Conservation (phyloP, 2,329 filamentous ascomycete species). For the Trichophyton equinum region DNA sequence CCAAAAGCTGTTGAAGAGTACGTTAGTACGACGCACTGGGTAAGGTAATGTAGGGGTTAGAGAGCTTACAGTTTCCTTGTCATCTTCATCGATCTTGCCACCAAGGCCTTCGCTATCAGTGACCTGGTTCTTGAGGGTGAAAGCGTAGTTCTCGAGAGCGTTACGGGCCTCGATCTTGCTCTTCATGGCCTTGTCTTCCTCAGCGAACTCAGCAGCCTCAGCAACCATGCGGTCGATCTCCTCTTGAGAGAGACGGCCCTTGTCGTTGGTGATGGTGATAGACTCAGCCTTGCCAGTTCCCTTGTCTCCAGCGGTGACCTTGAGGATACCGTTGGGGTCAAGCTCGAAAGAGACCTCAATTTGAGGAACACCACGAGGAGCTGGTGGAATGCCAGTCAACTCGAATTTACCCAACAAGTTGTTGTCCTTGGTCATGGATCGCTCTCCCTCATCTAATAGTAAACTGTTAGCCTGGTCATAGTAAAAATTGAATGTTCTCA, state of each 20-base stretch:
- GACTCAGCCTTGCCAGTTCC: slow-evolving; percentile 94
- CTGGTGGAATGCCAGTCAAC: slow-evolving; percentile 86
- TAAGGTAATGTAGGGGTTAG: not conserved
- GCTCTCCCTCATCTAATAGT: slow-evolving; percentile 61
- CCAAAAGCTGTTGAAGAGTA: slow-evolving; percentile 49
- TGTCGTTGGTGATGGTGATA: slow-evolving; percentile 99
- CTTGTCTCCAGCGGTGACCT: slow-evolving; percentile 94
- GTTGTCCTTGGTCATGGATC: slow-evolving; percentile 90
- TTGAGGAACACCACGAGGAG: slow-evolving; percentile 90
- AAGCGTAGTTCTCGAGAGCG: slow-evolving; percentile 96
- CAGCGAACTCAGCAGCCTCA: slow-evolving; percentile 96
- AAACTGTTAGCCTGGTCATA: no score
- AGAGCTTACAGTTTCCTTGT: slow-evolving; percentile 77
- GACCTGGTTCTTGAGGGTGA: slow-evolving; percentile 98
- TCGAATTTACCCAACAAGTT: slow-evolving; percentile 98
- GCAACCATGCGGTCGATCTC: slow-evolving; percentile 99
- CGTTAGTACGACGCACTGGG: slow-evolving; percentile 17
- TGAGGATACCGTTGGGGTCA: slow-evolving; percentile 95
- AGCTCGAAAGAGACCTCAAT: slow-evolving; percentile 98
- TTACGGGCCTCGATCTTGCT: slow-evolving; percentile 96
- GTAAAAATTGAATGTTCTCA: no score
- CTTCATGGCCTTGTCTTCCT: slow-evolving; percentile 97
- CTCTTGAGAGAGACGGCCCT: slow-evolving; percentile 88
- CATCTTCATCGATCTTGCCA: slow-evolving; percentile 95
- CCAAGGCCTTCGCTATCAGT: slow-evolving; percentile 93